phyloP scores from a whole-genome alignment of 371 early-diverging fungal species.

The Parasitella parasitica region DNA sequence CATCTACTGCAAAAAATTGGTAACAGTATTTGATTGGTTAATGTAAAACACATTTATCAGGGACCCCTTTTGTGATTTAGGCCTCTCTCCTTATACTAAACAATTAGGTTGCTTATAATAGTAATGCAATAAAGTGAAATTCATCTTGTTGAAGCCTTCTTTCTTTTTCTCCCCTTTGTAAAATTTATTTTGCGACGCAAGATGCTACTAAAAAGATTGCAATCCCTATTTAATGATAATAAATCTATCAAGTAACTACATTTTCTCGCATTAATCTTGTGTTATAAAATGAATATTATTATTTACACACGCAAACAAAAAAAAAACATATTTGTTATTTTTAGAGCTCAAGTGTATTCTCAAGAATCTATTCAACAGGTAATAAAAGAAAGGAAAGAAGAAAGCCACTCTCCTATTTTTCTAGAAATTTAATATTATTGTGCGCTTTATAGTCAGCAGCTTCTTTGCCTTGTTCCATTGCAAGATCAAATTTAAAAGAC shows the following conservation, averaged over 20 bases:
- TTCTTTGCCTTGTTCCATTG: not conserved
- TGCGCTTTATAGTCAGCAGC: not conserved
- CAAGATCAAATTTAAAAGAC: not conserved
- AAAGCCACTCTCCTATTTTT: not conserved
- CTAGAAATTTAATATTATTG: not conserved
- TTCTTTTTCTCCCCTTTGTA: not conserved
- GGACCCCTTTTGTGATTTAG: not conserved
- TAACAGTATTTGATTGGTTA: not conserved
- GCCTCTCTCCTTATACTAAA: not conserved
- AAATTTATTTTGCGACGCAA: not conserved
- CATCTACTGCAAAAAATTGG: not conserved
- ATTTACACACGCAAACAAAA: not conserved
- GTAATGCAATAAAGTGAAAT: not conserved
- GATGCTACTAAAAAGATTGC: conserved; percentile 9
- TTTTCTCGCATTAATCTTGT: not conserved
- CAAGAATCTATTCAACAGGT: conserved; percentile 23
- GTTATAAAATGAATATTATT: not conserved
- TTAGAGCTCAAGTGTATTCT: conserved; percentile 18
- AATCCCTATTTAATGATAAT: conserved; percentile 6
- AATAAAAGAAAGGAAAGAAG: conserved; percentile 2
- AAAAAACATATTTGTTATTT: not conserved
- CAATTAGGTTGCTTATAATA: not conserved
- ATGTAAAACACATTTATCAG: not conserved
- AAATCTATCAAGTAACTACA: not conserved
- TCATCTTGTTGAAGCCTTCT: not conserved